Conservation (phyloP, 345 rosid species). For the Eucalyptus caleyi region DNA sequence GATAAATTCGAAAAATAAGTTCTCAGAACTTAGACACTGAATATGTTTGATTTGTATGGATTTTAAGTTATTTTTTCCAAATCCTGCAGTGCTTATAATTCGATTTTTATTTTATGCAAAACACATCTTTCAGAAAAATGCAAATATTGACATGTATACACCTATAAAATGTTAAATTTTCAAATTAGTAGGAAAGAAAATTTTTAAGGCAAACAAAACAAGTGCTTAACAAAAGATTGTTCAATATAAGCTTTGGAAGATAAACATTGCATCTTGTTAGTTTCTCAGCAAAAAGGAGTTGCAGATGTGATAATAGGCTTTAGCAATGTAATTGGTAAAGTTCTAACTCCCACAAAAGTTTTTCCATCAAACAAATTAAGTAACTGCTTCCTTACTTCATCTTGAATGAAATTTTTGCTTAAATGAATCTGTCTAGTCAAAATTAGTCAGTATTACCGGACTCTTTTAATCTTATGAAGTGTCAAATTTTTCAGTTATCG, state of each 20-base stretch:
- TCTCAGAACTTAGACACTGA: not conserved
- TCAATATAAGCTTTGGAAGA: not conserved
- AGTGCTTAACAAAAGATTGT: not conserved
- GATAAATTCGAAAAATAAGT: not conserved
- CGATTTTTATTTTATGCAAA: not conserved
- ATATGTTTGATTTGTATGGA: not conserved
- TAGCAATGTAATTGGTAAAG: not conserved
- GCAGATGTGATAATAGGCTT: not conserved
- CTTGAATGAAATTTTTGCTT: not conserved
- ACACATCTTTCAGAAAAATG: not conserved
- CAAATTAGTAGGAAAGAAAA: not conserved
- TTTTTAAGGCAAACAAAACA: not conserved
- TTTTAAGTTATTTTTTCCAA: not conserved
- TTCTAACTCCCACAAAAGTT: not conserved
- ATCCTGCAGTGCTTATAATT: not conserved
- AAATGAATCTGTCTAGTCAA: not conserved
- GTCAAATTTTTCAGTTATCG: not conserved
- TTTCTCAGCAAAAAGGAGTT: not conserved
- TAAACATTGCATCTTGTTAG: not conserved
- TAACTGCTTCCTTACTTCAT: not conserved
- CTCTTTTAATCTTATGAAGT: not conserved
- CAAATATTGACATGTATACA: not conserved
- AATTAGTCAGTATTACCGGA: not conserved
- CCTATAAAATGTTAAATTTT: not conserved
- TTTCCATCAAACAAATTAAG: not conserved